Evolutionary conservation across 306 rosid species (phyloP), one percentile per base, ranked within the genome.

Genomic region (Adenanthera pavonina): DNA sequence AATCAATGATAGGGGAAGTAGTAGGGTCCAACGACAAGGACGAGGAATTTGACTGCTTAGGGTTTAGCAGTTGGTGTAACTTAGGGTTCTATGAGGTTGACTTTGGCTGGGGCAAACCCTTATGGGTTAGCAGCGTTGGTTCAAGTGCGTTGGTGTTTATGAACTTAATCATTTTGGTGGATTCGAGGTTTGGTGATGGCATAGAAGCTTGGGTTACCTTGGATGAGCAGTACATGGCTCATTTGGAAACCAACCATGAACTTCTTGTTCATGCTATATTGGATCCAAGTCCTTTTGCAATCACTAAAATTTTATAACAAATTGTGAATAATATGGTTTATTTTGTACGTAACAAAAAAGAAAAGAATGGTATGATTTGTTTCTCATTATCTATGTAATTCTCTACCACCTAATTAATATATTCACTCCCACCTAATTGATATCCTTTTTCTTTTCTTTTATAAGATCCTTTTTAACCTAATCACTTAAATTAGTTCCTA

Each of bases 101-200:
- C 75, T 86, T 86, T 60, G 87, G 87, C 6, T 86, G 83, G 85
- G 87, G 87, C 70, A 86, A 83, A 49, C 87, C 85, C 3, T 30
- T 54, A 1, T 86, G 87, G 87, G 85, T 83, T 59, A 76, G 82
- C 54, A 34, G 66, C 61, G 35, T 48, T 76, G 78, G 71, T 20
- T 9, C 49, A 17, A 36, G 0, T 36, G 82, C 44, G 54, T 33
- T 66, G n/a, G 2, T 81, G 52, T 77, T 64, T 30, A 16, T 85
- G 51, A 85, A 85, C 79, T 62, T 81, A 1, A 16, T 77, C 9
- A 44, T 84, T 3, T 7, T 81, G 25, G 59, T 72, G 17, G 85
- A 81, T 0, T 77, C 80, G 0, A 71, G 59, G 74, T 47, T 54
- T 10, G 35, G 57, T 64, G 82, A 85, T 36, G 87, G 82, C 59